These are phyloP conservation scores for Euphorbia lathyris DNA, from an alignment of 345 rosid genomes.

Conservation along the genomic window DNA sequence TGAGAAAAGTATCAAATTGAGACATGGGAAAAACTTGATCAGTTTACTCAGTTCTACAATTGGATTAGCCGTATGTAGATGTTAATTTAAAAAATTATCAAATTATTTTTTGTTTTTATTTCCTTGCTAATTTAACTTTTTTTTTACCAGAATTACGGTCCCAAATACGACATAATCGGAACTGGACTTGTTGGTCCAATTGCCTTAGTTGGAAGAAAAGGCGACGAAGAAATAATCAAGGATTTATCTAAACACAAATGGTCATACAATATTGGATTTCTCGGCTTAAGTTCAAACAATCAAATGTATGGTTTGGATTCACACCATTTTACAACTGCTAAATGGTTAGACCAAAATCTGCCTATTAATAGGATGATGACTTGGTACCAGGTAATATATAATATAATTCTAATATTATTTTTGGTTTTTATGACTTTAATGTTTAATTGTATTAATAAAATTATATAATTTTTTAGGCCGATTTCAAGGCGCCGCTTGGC, in stretches of 20 bases:
- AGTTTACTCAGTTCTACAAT: constrained; percentile 21
- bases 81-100: background rate
- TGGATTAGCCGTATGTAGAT: constrained; percentile 13
- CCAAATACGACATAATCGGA: background rate
- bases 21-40: constrained; percentile 12
- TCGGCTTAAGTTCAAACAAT: background rate
- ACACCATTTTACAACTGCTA: background rate
- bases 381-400: constrained; percentile 20
- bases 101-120: background rate
- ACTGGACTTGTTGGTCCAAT: constrained; percentile 19
- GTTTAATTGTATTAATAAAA: too few species aligned
- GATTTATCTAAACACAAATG: constrained; percentile 19
- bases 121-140: too few species aligned
- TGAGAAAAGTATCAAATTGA: constrained; percentile 13
- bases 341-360: constrained; percentile 8
- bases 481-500: constrained; percentile 21
- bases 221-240: constrained; percentile 13
- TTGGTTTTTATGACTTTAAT: too few species aligned
- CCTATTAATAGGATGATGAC: constrained; percentile 16
- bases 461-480: constrained; percentile 4
- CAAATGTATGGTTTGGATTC: background rate
- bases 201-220: constrained; percentile 12
- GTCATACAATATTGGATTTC: constrained; percentile 19
- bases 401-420: background rate
- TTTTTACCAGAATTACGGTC: constrained; percentile 17